Evolutionary conservation across 1,284 basidiomycete species (phyloP).

Genomic region (Neolentinus lepideus): DNA sequence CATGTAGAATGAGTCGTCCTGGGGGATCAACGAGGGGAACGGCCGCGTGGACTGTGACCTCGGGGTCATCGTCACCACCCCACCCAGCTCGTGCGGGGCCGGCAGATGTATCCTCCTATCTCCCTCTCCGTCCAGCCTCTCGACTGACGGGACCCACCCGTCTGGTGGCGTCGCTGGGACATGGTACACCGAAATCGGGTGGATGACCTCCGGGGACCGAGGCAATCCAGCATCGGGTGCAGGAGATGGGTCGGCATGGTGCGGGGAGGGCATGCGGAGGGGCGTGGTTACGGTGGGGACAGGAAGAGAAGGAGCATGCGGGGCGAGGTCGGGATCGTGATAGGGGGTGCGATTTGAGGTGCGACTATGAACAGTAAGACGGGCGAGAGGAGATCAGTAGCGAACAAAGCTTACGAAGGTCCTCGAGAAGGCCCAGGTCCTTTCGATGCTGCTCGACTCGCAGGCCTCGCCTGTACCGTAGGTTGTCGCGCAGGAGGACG

Average conservation of each 20-base stretch:
- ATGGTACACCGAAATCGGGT: background rate
- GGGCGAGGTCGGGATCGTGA: slow-evolving; percentile 8
- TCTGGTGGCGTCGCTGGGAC: background rate
- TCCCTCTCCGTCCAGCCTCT: background rate
- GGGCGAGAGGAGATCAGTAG: background rate
- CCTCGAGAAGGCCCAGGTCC: background rate
- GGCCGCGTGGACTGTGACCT: background rate
- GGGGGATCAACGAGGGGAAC: background rate
- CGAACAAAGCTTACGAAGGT: background rate
- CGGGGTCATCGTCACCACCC: background rate
- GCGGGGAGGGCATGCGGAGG: slow-evolving; percentile 8
- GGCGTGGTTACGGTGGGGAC: slow-evolving; percentile 9
- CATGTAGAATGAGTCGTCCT: background rate
- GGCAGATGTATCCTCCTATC: background rate
- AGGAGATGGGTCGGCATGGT: slow-evolving; percentile 6
- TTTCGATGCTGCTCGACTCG: background rate
- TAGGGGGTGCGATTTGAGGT: background rate
- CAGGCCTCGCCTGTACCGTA: background rate
- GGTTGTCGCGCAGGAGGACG: background rate
- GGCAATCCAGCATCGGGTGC: slow-evolving; percentile 7
- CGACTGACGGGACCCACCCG: background rate
- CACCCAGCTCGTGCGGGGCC: background rate
- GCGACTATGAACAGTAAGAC: background rate
- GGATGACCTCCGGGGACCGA: slow-evolving; percentile 8
- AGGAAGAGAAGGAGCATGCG: slow-evolving; percentile 6